phyloP scores from a whole-genome alignment of 805 yeast genomes.

The Candida awuae region DNA sequence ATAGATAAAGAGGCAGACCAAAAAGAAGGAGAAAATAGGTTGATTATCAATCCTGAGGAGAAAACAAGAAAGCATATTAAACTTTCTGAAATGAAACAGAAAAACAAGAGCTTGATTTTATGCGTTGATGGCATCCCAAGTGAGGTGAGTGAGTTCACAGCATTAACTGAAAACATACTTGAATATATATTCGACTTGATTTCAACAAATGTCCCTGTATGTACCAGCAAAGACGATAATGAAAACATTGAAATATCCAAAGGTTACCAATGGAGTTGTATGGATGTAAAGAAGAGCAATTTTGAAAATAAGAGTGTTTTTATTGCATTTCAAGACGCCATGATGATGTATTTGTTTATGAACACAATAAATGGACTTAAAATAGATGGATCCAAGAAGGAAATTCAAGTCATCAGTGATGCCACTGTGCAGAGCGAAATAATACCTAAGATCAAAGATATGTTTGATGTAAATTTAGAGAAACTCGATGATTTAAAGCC shows the following conservation, averaged over 20 bases:
- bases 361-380: conserved; percentile 9
- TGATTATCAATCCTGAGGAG: neutral
- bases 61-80: neutral
- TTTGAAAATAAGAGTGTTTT: conserved; percentile 18
- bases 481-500: neutral
- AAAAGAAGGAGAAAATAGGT: too few relatives aligned
- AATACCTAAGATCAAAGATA: neutral
- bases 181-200: conserved; percentile 3
- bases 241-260: conserved; percentile 6
- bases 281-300: conserved; percentile 12
- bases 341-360: conserved; percentile 21
- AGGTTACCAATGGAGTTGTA: conserved; percentile 22
- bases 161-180: conserved; percentile 19
- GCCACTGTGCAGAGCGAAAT: conserved; percentile 1
- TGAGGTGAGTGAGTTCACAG: conserved; percentile 11
- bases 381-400: neutral
- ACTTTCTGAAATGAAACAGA: conserved; percentile 9
- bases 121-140: conserved; percentile 18
- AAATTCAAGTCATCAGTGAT: conserved; percentile 2
- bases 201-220: neutral
- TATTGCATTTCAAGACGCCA: conserved; percentile 23
- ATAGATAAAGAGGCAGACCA: too few relatives aligned
- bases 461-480: neutral
- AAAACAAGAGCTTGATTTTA: conserved; percentile 10
- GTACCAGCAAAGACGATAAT: neutral